Conservation (phyloP, 305 asterid species). For the Solanum hybrid region DNA sequence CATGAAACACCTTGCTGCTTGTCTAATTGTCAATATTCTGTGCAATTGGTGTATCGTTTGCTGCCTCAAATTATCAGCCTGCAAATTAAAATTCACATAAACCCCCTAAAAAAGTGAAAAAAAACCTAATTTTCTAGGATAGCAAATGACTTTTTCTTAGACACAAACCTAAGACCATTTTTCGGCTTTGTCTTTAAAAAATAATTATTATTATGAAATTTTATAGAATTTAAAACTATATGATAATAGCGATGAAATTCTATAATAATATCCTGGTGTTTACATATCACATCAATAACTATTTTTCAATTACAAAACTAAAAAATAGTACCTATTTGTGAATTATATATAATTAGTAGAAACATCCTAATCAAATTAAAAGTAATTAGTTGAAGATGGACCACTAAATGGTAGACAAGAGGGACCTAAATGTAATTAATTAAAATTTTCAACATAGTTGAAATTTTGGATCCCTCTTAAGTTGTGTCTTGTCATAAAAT, state of each 20-base stretch:
- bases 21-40: slow-evolving; percentile 68
- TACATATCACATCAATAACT: background rate
- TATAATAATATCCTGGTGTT: background rate
- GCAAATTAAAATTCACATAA: background rate
- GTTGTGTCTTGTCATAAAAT: slow-evolving; percentile 9
- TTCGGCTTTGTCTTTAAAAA: background rate
- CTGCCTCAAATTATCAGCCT: slow-evolving; percentile 93
- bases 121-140: background rate
- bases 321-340: background rate
- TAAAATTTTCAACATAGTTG: slow-evolving; percentile 3
- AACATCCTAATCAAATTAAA: background rate
- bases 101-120: background rate
- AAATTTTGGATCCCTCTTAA: background rate
- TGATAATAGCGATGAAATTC: background rate
- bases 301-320: background rate
- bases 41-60: slow-evolving; percentile 77
- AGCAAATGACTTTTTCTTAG: background rate
- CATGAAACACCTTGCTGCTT: slow-evolving; percentile 76
- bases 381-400: background rate
- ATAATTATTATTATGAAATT: background rate
- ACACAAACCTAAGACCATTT: background rate
- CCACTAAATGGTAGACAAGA: background rate
- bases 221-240: background rate
- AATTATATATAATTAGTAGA: background rate
- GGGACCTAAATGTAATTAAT: background rate